Evolutionary conservation across 768 basidiomycete species (phyloP), one percentile per base, ranked within the genome.

Genomic region (Steccherinum ochraceum): DNA sequence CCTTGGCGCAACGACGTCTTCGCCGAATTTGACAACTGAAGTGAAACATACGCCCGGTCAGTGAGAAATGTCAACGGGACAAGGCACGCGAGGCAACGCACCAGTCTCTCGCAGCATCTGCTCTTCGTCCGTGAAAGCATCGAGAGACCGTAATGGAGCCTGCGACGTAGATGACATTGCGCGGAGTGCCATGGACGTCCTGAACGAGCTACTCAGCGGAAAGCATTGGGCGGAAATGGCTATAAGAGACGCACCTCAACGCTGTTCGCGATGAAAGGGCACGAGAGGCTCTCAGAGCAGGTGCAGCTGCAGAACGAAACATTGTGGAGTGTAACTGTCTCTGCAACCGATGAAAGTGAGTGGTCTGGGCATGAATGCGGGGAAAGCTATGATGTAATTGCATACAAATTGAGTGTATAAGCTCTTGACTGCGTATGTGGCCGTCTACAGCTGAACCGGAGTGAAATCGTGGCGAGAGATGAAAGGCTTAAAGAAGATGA

Each of bases 71-170:
- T 13, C 30, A 35, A n/a, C 5, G 35, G 24, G 16, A 23, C 2
- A 18, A 13, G 13, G 24, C 3, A 25, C 24, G 1, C n/a, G 18
- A 26, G 24, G 19, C 16, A 4, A 68, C 79, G 41, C 58, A 94
- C 93, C 93, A 2, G 89, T 78, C 53, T 99, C 96, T 24, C 92
- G 79, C 12, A 98, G 76, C 86, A 97, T 90, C 52, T 85, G 71
- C 69, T 99, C 96, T 63, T 99, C 96, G 24, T 97, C 93, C 3
- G 92, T 93, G 59, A 93, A 94, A 2, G 77, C 78, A 61, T 86
- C 84, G 21, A 98, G 69, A 0, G 91, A 92, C 48, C 76, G 76
- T 57, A 40, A 64, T 7, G 47, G 49, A 3, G 55, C 40, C 42
- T 56, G 40, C 13, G 55, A 51, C 12, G 45, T 45, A 45, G 52